Evolutionary conservation across 139 green algal genomes (phyloP), one percentile per base, ranked within the genome.

Genomic region (Chlorella vulgaris): DNA sequence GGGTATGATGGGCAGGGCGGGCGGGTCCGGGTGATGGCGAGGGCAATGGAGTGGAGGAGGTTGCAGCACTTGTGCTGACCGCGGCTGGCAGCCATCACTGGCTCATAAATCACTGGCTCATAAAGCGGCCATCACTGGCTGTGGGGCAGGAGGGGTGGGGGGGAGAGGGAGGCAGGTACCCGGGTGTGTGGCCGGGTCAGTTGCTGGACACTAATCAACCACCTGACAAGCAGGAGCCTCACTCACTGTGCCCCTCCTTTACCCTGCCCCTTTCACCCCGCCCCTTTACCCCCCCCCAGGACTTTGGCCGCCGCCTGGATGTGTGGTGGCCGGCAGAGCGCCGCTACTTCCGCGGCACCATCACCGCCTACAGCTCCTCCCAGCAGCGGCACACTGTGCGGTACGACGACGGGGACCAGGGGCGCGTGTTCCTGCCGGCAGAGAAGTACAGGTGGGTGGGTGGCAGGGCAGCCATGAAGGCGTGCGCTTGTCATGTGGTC

Each of bases 291-390:
- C 29, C 13, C 10, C 61, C 63, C 40, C 81, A 84, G 29, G 89
- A 91, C 69, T 81, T 74, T 74, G 81, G 78, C 7, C 83, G 84
- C 73, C 87, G 87, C 38, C 35, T 92, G 22, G 87, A 90, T 58
- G 84, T 97, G 81, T 93, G 85, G 50, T 96, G 94, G 93, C 88
- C 94, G 28, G 90, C 58, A 0, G 94, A 97, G 77, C 74, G 69
- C 43, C 74, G 85, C 22, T 96, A 88, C 71, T 96, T 95, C 82
- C 62, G 84, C 4, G 94, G 90, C 69, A 94, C 86, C 21, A 81
- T 97, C 21, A 79, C 89, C 1, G 88, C 81, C 21, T 97, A 93
- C 89, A 85, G 76, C 53, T 28, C 83, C 15, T 71, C 38, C 35
- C 87, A 70, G 21, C 65, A 87, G 67, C 90, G 88, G 43, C 91